Evolutionary conservation across 169 alveolate species (phyloP), one percentile per base, ranked within the genome.

Genomic region (Babesia ovis): DNA sequence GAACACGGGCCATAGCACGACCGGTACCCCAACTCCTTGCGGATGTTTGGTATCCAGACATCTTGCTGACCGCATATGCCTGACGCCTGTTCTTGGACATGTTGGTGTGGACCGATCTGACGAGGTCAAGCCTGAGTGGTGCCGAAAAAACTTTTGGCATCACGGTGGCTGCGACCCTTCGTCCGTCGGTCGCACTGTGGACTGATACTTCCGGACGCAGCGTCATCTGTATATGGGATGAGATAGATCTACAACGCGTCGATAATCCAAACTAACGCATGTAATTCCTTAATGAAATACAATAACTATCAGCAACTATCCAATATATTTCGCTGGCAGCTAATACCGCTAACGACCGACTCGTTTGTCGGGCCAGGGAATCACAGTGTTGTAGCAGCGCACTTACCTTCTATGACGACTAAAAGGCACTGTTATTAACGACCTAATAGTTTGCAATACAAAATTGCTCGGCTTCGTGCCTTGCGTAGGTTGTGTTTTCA

Each of bases 1-100:
- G 99, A 77, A 97, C 96, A 83, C 99, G 95, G 58, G 99, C 95
- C 31, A 98, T 98, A 50, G 99, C 99, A 79, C 99, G 92, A 76
- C 99, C 99, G 37, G 99, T 95, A 70, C 99, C 99, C 98, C 99
- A 91, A 86, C 99, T 95, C 83, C 95, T 99, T 51, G 99, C 99
- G 29, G 99, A 94, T 75, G 98, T 95, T 90, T 95, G 96, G 91
- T 92, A 95, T 35, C 97, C 97, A 25, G 95, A 88, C 59, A 67
- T 75, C 51, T 66, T 69, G 69, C 79, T 74, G 41, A 97, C 98
- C 72, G 97, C 99, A 86, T 95, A 95, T 37, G 98, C 97, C 91
- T 97, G 98, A 62, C 99, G 91, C 76, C 92, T 90, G 93, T 96
- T 97, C 95, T 97, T 96, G 72, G 97, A 90, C 85, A 97, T 80